Evolutionary conservation across 2,329 filamentous ascomycete genomes (phyloP), one percentile per base, ranked within the genome.

Genomic region (Coniochaeta sp.): DNA sequence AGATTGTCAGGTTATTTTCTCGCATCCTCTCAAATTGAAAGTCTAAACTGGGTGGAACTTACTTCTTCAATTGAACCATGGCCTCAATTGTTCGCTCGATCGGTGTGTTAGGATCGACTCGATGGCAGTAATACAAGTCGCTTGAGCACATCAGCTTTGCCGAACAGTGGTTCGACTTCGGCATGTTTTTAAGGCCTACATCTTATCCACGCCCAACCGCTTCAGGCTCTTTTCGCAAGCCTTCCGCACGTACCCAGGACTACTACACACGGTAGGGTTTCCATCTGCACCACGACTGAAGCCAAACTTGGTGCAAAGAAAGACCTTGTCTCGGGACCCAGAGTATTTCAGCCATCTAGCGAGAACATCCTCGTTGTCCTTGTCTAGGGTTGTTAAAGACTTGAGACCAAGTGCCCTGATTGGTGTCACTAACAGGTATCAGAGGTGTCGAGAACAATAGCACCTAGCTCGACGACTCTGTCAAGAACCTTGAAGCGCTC

Each of bases 221-320:
- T 69, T 53, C 26, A 81, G 64, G 40, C 67, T 72, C 49, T 59
- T 62, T 32, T 67, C 65, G 53, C 62, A 65, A 13, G 61, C 63
- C 52, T 60, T 55, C 4, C 54, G 57, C 22, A 61, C 59, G 52
- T 66, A 61, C 6, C 22, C 33, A 20, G 33, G 33, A 28, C 59
- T 63, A 16, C 61, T 66, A 51, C 69, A 57, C 8, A 68, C 20
- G 16, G 14, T 54, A 13, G 68, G 14, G 6, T 20, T 52, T 14
- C 14, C 5, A n/a, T n/a, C 31, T 14, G 5, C 31, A 33, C 31
- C 31, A 22, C 59, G 57, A 6, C 42, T 53, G n/a, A n/a, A n/a
- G 48, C 65, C 77, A 58, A 81, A 81, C 60, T 81, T 80, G 57
- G 76, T 73, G 0, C 76, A 74, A 14, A 77, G 64, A 61, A 77